Percentiles rank a stretch among this genome's conserved stretches.
Evolutionary conservation across 2,329 filamentous ascomycete genomes (phyloP).

Genomic region (Paecilomyces formosus): DNA sequence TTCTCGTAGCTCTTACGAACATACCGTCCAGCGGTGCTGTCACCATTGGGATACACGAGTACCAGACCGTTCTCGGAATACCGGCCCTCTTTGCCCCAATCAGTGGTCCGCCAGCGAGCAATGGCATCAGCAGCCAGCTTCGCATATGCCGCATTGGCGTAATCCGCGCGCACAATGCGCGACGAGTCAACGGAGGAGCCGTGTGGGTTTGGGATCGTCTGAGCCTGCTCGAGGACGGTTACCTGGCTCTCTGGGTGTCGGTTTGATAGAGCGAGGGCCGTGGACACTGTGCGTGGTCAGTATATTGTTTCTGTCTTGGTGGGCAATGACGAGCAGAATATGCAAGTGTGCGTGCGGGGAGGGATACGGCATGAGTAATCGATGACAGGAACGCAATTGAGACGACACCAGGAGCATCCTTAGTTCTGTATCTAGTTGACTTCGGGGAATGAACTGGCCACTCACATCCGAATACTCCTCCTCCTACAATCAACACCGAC

Average conservation of each 20-base stretch:
- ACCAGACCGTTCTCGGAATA: slow-evolving; percentile 38
- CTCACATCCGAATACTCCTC: slow-evolving; percentile 37
- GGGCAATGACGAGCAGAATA: neutral
- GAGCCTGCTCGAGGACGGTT: slow-evolving; percentile 51
- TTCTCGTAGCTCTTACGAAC: slow-evolving; percentile 33
- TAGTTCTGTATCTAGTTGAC: neutral
- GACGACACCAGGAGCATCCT: neutral
- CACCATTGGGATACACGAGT: slow-evolving; percentile 28
- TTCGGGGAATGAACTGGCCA: slow-evolving; percentile 6
- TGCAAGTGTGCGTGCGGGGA: neutral
- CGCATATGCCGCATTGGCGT: slow-evolving; percentile 71
- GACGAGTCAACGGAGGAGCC: slow-evolving; percentile 54
- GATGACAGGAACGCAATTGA: neutral
- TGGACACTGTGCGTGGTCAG: slow-evolving; percentile 41
- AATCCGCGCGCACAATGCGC: slow-evolving; percentile 65
- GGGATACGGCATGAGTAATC: neutral
- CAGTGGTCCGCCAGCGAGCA: slow-evolving; percentile 52
- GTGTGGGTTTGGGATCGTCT: slow-evolving; percentile 50
- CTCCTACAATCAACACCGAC: slow-evolving; percentile 35
- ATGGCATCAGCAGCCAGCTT: slow-evolving; percentile 65
- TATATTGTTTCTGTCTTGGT: neutral
- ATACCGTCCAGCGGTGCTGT: slow-evolving; percentile 25
- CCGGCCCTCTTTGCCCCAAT: slow-evolving; percentile 36
- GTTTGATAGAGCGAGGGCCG: slow-evolving; percentile 62
- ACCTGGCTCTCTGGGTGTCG: slow-evolving; percentile 47